phyloP scores from a whole-genome alignment of 306 rosid species.

The Spatholobus suberectus region DNA sequence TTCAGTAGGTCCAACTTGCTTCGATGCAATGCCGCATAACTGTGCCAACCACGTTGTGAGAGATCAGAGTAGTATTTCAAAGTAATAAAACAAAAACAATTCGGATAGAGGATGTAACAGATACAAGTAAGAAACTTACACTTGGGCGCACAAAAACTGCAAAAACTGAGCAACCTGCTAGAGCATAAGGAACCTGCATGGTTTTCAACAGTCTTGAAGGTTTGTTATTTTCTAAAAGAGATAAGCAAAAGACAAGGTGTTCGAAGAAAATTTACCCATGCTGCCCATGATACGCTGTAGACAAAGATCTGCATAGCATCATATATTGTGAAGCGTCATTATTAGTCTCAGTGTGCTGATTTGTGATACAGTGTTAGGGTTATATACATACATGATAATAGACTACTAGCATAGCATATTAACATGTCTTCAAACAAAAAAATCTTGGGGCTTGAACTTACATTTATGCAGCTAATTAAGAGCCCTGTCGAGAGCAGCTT shows the following conservation, averaged over 20 bases:
- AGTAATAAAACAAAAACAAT: slow-evolving; percentile 4
- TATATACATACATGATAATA: too few relatives aligned
- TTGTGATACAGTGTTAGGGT: background rate
- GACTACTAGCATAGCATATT: too few relatives aligned
- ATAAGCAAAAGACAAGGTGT: background rate
- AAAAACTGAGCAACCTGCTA: slow-evolving; percentile 53
- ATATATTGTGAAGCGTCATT: slow-evolving; percentile 25
- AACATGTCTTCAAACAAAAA: too few relatives aligned
- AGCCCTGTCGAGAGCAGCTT: slow-evolving; percentile 77
- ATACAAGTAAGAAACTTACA: slow-evolving; percentile 52
- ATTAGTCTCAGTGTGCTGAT: background rate
- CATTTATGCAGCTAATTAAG: slow-evolving; percentile 57
- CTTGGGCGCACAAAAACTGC: slow-evolving; percentile 64
- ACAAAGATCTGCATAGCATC: slow-evolving; percentile 59
- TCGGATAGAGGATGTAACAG: background rate
- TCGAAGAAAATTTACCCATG: slow-evolving; percentile 72
- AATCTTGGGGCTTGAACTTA: too few relatives aligned
- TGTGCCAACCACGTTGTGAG: slow-evolving; percentile 42
- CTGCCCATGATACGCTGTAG: slow-evolving; percentile 76
- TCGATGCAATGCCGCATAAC: slow-evolving; percentile 89
- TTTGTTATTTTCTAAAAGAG: background rate
- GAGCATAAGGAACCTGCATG: slow-evolving; percentile 87
- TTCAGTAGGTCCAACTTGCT: slow-evolving; percentile 78
- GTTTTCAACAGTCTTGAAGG: slow-evolving; percentile 32
- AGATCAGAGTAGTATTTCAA: slow-evolving; percentile 20